Conservation (phyloP, 2,329 filamentous ascomycete genomes). For the Penicillium sp. region DNA sequence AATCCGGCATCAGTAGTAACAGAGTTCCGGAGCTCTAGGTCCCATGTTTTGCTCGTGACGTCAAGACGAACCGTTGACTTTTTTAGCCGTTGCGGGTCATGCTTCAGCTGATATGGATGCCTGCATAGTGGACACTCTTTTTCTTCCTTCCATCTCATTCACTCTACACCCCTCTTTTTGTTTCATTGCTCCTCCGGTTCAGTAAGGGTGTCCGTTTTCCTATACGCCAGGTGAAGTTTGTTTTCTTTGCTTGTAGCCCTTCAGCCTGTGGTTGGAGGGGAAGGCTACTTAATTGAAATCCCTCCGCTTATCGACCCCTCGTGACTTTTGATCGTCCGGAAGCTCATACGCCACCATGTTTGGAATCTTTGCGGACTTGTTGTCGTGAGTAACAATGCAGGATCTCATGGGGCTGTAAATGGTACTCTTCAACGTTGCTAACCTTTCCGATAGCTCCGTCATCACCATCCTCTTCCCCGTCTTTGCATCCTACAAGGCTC, state of each 20-base stretch:
- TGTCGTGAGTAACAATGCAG: constrained; percentile 63
- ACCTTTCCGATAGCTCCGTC: constrained; percentile 61
- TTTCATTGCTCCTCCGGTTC: background rate
- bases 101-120: constrained; percentile 14
- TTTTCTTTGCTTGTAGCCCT: background rate
- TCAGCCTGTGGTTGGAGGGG: constrained; percentile 10
- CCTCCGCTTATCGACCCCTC: constrained; percentile 7
- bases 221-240: background rate
- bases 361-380: constrained; percentile 71
- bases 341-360: constrained; percentile 59
- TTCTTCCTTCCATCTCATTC: background rate
- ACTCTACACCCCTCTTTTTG: background rate
- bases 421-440: background rate
- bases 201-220: background rate
- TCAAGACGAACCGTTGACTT: constrained; percentile 21
- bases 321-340: constrained; percentile 3
- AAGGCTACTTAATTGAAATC: constrained; percentile 8
- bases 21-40: background rate
- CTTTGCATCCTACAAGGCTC: constrained; percentile 96
- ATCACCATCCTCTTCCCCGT: constrained; percentile 91
- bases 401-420: background rate
- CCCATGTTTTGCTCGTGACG: constrained; percentile 16
- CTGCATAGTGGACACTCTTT: constrained; percentile 5
- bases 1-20: too few relatives aligned
- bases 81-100: constrained; percentile 7